These are phyloP conservation scores for Exophiala calicioides DNA, from an alignment of 2,329 filamentous ascomycete genomes.

Conservation along the genomic window DNA sequence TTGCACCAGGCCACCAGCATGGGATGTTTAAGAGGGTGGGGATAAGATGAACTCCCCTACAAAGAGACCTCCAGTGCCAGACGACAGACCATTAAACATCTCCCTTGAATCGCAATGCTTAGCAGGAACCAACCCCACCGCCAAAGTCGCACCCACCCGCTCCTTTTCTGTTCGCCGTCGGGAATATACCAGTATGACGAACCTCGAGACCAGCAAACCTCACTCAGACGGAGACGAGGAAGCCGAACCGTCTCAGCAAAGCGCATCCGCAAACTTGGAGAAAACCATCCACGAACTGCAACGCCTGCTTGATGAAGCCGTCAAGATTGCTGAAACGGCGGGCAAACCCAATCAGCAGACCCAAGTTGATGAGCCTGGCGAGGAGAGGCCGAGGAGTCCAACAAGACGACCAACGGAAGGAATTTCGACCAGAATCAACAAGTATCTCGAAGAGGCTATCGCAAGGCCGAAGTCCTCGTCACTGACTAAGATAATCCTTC, in stretches of 20 bases:
- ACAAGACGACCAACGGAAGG: slow-evolving; percentile 3
- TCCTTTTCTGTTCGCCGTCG: too few relatives aligned
- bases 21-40: too few relatives aligned
- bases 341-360: slow-evolving; percentile 1
- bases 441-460: slow-evolving; percentile 7
- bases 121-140: too few relatives aligned
- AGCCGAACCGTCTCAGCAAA: slow-evolving; percentile 5
- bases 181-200: too few relatives aligned
- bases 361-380: background rate
- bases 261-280: slow-evolving; percentile 33
- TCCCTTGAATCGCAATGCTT: too few relatives aligned
- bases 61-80: too few relatives aligned
- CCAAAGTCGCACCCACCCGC: too few relatives aligned
- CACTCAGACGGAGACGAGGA: background rate
- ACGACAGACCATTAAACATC: too few relatives aligned
- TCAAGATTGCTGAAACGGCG: slow-evolving; percentile 36
- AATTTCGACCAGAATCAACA: slow-evolving; percentile 10
- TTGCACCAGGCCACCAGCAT: too few relatives aligned
- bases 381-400: background rate
- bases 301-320: slow-evolving; percentile 39
- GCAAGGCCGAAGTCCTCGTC: background rate
- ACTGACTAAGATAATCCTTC: too few relatives aligned
- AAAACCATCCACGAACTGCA: slow-evolving; percentile 40
- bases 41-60: too few relatives aligned
- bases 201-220: too few relatives aligned